Base-by-base conservation (phyloP, 2,329 filamentous ascomycete species). In the Penicillium nordicum region DNA sequence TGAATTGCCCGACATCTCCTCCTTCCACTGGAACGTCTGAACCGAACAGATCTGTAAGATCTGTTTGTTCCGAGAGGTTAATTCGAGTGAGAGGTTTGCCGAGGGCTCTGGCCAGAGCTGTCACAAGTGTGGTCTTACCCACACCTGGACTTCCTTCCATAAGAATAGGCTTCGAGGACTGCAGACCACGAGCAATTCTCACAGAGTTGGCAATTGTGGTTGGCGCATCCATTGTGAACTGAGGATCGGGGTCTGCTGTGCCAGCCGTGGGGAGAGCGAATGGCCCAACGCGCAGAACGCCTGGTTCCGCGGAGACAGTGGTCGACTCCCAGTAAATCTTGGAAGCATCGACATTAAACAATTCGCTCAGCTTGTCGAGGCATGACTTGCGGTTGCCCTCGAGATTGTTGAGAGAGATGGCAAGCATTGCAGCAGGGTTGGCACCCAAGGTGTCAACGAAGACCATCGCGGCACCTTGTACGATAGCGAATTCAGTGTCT, bases 121-220 rank as follows among this genome's bases (percentile, higher is more conserved):
- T 88, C 23, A 99, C 86, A 14, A 99, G 81, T 1, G 93, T 96
- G 0, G 94, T 99, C 78, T 99, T 99, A 54, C 94, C 94, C 23
- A 99, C 94, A 70, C 94, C 94, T n/a, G 94, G 94, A 65, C 90
- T 97, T 36, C 95, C 94, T 77, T 99, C 94, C 3, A 99, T 83
- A 7, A 99, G 81, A 52, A 99, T 93, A 3, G 94, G 93, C 70
- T 97, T 97, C 50, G 85, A 82, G 53, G 96, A 85, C 67, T 96
- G 92, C 58, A 99, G 79, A 14, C 93, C 95, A 60, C 94, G 87
- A 53, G 95, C 84, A 32, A 99, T 88, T 70, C 94, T 84, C 85
- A 97, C 93, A 0, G 89, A 88, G 69, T 99, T 99, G 48, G 88
- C 81, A 57, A 88, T 87, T 1, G 94, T 97, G 0, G 94, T 99